Percentiles rank a stretch among this genome's conserved stretches.
Evolutionary conservation across 2,329 filamentous ascomycete species (phyloP).

Genomic region (Trichoderma oligosporum): DNA sequence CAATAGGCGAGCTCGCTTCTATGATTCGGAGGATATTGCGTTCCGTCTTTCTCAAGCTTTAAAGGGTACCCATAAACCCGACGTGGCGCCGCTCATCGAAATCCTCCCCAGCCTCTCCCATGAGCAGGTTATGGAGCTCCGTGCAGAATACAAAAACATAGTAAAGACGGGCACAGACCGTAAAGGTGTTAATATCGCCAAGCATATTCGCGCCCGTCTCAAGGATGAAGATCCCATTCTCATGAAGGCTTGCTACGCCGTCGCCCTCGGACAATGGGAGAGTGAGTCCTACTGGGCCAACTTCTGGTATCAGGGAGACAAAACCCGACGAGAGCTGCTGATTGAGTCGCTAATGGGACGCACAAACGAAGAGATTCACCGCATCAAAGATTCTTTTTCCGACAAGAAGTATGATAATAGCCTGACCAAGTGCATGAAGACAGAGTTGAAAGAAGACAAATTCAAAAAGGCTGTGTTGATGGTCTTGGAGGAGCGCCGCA

Average conservation of each 20-base stretch:
- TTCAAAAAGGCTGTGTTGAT: slow-evolving; percentile 85
- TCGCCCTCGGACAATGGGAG: slow-evolving; percentile 85
- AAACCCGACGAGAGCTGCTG: slow-evolving; percentile 77
- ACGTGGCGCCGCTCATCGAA: slow-evolving; percentile 70
- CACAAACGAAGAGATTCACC: slow-evolving; percentile 77
- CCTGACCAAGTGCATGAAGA: slow-evolving; percentile 80
- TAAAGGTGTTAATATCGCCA: slow-evolving; percentile 78
- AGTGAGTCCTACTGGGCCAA: slow-evolving; percentile 97
- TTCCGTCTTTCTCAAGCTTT: slow-evolving; percentile 72
- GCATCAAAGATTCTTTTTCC: slow-evolving; percentile 82
- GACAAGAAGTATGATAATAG: slow-evolving; percentile 89
- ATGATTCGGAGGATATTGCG: slow-evolving; percentile 78
- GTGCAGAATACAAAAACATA: slow-evolving; percentile 84
- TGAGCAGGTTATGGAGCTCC: slow-evolving; percentile 81
- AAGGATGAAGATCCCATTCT: slow-evolving; percentile 72
- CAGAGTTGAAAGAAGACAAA: slow-evolving; percentile 91
- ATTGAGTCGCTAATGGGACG: slow-evolving; percentile 93
- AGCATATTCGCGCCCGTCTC: slow-evolving; percentile 73
- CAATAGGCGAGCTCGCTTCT: slow-evolving; percentile 67
- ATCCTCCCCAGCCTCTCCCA: slow-evolving; percentile 81
- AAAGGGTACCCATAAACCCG: slow-evolving; percentile 59
- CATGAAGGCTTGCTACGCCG: slow-evolving; percentile 88
- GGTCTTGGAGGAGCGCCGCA: slow-evolving; percentile 75
- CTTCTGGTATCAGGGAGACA: slow-evolving; percentile 91
- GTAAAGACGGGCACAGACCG: slow-evolving; percentile 72